phyloP scores from a whole-genome alignment of 1,284 basidiomycete genomes.

The Melampsora larici-populina region DNA sequence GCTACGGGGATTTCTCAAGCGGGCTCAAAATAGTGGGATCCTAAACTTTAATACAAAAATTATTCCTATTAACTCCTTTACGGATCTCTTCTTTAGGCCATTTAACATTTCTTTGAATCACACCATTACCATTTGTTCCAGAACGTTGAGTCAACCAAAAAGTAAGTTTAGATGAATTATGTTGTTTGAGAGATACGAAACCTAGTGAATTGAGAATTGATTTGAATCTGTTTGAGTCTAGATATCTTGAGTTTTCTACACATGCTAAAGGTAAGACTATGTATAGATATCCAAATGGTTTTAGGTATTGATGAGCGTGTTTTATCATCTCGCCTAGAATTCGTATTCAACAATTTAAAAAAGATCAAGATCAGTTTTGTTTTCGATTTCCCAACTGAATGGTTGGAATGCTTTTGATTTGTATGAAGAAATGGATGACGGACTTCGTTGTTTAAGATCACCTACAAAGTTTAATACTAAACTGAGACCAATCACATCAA shows the following conservation, averaged over 20 bases:
- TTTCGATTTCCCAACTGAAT: too few species aligned
- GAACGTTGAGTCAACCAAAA: constrained; percentile 51
- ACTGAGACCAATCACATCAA: constrained; percentile 54
- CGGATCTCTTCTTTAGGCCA: constrained; percentile 53
- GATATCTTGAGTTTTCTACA: constrained; percentile 53
- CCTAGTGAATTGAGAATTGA: constrained; percentile 52
- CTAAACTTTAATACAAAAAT: constrained; percentile 52
- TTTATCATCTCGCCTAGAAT: constrained; percentile 46
- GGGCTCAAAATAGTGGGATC: too few species aligned
- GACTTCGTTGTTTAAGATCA: constrained; percentile 52
- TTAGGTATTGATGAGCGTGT: constrained; percentile 48
- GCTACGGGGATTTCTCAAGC: too few species aligned
- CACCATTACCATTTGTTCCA: constrained; percentile 24
- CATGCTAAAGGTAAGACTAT: constrained; percentile 56
- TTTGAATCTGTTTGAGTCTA: constrained; percentile 52
- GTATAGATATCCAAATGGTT: constrained; percentile 52
- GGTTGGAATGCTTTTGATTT: not conserved
- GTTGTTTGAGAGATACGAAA: constrained; percentile 51
- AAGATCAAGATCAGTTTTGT: not conserved
- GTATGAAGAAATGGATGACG: not conserved
- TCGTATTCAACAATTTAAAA: not conserved
- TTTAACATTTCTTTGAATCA: constrained; percentile 14
- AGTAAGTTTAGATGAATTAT: constrained; percentile 54
- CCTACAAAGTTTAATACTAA: constrained; percentile 57
- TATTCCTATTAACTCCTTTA: constrained; percentile 53